Base-by-base conservation (phyloP, 2,329 filamentous ascomycete genomes). In the Blastomyces parvus region DNA sequence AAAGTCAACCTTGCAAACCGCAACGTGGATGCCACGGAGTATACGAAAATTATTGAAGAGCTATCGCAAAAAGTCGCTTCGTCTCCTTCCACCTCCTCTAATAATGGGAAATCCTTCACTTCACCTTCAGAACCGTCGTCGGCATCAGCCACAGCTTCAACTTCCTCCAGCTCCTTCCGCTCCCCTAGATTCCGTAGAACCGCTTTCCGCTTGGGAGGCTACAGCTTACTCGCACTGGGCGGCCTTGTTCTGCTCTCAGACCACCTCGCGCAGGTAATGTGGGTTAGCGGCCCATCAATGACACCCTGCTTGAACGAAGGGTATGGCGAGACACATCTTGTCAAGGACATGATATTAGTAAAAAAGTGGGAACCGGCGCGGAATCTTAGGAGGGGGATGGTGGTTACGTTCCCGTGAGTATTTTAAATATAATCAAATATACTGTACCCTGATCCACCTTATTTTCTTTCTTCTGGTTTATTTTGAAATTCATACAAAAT, bases 271-370 rank as follows among this genome's bases (percentile, higher is more conserved):
- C 72, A 76, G 42, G 67, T 78, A 33, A 76, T 78, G 71, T 74
- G 74, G 70, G 77, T 81, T 55, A 71, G 70, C 17, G 79, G 79
- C 0, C 74, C 75, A 5, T 91, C 88, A 25, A 94, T 94, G 90
- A 88, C 88, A 62, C 90, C 90, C 0, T 88, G 86, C 65, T 78
- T 93, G 62, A 92, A 92, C 70, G 80, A 85, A 64, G 83, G 86
- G 61, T 86, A 85, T 79, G 64, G 78, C 78, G 66, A 73, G 59
- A 72, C 70, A 58, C 72, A 77, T 33, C 73, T 74, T 14, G 44
- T 30, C 19, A 69, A 72, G 40, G 78, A 81, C 53, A 71, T 76
- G 63, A 75, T 80, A 14, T 66, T 79, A n/a, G 74, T 79, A 30
- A 76, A 74, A 52, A 73, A 74, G 72, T 76, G 71, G 72, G 70